Base-by-base conservation (phyloP, 495 filamentous ascomycete species). In the Aspergillus saccharolyticus region DNA sequence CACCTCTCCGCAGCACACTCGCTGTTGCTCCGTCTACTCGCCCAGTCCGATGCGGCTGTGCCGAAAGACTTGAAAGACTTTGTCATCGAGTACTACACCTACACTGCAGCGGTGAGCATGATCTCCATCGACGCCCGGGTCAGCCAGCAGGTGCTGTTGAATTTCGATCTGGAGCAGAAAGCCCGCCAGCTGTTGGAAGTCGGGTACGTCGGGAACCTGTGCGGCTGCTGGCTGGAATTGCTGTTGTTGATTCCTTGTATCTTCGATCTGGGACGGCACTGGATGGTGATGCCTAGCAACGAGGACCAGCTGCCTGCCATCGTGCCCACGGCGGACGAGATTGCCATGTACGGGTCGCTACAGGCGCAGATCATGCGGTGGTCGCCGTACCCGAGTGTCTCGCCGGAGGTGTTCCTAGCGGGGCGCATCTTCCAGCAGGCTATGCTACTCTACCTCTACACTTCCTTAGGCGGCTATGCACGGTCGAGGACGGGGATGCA, bases 81-180 rank as follows among this genome's bases (percentile, higher is more conserved):
- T 39, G 71, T 74, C 9, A 68, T 72, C 18, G 71, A 74, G 58
- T 74, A 74, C 47, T 74, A 74, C 57, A 67, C 66, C 14, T 74
- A 74, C 56, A 74, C 71, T 9, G 71, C 71, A 24, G 67, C 69
- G n/a, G 69, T 72, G n/a, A 74, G 69, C 63, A 72, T 74, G 71
- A 71, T 72, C n/a, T 74, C 71, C 1, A 69, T 74, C 53, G 71
- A 74, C 39, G 71, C 69, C 0, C 68, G 71, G 7, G 60, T 68
- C 0, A 72, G 67, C 21, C 59, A 65, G 10, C 71, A 74, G 42
- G 52, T 74, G 0, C 63, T 74, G 42, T 44, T 74, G 0, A 69
- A 74, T n/a, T 64, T 72, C 21, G 69, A 74, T n/a, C 60, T 74
- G 1, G 71, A 72, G 48, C 65, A 74, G 52, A 59, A 64, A 28